These are phyloP conservation scores for Aspergillus sparsus DNA, from an alignment of 495 filamentous ascomycete genomes.

Conservation along the genomic window DNA sequence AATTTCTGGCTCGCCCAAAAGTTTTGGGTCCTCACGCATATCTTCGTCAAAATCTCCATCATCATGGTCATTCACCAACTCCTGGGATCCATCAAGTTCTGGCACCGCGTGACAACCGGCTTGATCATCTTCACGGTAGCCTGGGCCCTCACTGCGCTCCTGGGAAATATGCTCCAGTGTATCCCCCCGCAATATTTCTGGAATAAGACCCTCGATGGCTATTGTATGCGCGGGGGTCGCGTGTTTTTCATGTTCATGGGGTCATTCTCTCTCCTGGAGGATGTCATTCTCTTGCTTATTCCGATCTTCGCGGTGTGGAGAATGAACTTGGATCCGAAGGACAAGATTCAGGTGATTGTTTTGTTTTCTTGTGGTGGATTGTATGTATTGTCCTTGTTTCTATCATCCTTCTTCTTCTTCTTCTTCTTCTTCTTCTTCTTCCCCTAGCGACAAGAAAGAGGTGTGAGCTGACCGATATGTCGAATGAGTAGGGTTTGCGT, in stretches of 20 bases:
- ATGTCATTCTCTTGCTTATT: conserved; percentile 32
- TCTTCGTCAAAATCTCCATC: conserved; percentile 41
- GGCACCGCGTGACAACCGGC: conserved; percentile 13
- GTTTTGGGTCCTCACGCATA: conserved; percentile 30
- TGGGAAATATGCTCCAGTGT: conserved; percentile 36
- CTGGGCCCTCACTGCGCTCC: conserved; percentile 28
- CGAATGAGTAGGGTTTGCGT: conserved; percentile 27
- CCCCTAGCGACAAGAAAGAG: not conserved
- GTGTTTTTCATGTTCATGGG: conserved; percentile 27
- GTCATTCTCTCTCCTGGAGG: conserved; percentile 25
- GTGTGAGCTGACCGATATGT: not conserved
- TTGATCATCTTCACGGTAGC: conserved; percentile 28
- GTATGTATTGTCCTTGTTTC: conserved; percentile 19
- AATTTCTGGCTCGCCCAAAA: conserved; percentile 31
- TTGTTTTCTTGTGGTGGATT: conserved; percentile 35
- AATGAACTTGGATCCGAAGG: conserved; percentile 27
- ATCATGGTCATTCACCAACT: conserved; percentile 34
- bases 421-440: not conserved
- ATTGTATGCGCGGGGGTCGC: conserved; percentile 30
- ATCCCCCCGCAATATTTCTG: conserved; percentile 36
- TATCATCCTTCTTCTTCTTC: not conserved
- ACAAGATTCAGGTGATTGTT: conserved; percentile 34
- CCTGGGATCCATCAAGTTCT: conserved; percentile 22
- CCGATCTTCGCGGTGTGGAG: conserved; percentile 40
- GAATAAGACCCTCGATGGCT: conserved; percentile 29